Conservation (phyloP, 768 basidiomycete genomes). For the Favolaschia claudopus region DNA sequence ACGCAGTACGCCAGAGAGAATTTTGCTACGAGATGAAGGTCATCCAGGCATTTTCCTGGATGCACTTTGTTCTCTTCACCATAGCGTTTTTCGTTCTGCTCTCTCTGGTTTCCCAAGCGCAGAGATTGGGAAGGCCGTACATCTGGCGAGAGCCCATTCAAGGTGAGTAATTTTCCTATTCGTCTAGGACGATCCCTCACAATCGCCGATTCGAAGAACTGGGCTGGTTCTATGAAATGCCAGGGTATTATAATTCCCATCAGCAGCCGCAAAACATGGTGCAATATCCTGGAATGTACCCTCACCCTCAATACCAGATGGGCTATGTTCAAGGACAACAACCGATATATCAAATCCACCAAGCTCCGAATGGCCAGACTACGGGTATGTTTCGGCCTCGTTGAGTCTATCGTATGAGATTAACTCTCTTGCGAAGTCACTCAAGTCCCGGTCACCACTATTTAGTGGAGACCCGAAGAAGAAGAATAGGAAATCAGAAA, state of each 20-base stretch:
- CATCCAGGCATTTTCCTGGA: constrained; percentile 82
- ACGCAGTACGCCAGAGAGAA: constrained; percentile 57
- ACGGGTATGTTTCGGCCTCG: neutral
- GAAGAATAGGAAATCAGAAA: constrained; percentile 1
- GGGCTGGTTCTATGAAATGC: constrained; percentile 79
- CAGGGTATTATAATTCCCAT: constrained; percentile 63
- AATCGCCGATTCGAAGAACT: constrained; percentile 56
- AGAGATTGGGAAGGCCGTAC: constrained; percentile 57
- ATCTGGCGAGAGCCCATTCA: constrained; percentile 69
- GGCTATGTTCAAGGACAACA: constrained; percentile 24
- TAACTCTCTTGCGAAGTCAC: constrained; percentile 9
- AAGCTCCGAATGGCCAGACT: constrained; percentile 19
- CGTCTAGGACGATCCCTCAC: neutral
- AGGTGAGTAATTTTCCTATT: constrained; percentile 39
- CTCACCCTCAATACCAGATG: constrained; percentile 47
- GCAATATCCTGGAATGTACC: constrained; percentile 34
- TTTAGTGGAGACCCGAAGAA: neutral
- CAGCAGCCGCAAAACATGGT: constrained; percentile 34
- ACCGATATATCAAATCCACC: constrained; percentile 16
- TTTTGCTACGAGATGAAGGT: constrained; percentile 86
- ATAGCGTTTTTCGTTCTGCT: constrained; percentile 65
- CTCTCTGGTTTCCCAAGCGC: constrained; percentile 61
- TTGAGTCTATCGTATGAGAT: neutral
- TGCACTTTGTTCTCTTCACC: constrained; percentile 60
- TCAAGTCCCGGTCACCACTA: constrained; percentile 21